A percentile compares a stretch with the other conserved stretches of the same genome.
These are phyloP conservation scores for Pichiaceae sp. DNA, from an alignment of 1,139 yeast genomes.

Conservation along the genomic window DNA sequence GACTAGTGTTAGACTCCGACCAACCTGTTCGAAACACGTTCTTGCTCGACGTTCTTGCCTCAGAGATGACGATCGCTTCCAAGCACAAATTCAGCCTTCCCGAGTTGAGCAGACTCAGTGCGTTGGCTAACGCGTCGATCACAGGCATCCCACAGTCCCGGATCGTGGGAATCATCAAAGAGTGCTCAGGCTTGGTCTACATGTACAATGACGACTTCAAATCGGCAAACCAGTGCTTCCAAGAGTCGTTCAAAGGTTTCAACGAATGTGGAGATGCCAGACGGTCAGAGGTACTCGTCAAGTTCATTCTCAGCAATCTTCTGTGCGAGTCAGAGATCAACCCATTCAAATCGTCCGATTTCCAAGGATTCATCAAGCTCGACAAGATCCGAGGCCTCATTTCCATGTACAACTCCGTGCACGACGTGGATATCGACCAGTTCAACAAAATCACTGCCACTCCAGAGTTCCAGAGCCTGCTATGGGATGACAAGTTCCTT, in stretches of 20 bases:
- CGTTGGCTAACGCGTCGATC: conserved; percentile 12
- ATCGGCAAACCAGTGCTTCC: conserved; percentile 55
- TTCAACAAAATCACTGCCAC: conserved; percentile 27
- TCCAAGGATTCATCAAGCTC: conserved; percentile 27
- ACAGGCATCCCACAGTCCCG: conserved; percentile 72
- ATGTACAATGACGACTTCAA: conserved; percentile 56
- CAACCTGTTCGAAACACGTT: conserved; percentile 39
- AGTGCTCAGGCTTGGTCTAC: conserved; percentile 66
- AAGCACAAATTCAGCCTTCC: conserved; percentile 8
- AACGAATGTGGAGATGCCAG: conserved; percentile 73
- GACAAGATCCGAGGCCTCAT: conserved; percentile 12
- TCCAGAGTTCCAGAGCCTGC: conserved; percentile 17
- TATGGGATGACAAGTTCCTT: conserved; percentile 25
- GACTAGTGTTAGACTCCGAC: conserved; percentile 26
- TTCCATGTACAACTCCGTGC: conserved; percentile 17
- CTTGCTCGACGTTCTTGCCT: conserved; percentile 56
- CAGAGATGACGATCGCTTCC: conserved; percentile 40
- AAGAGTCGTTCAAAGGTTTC: conserved; percentile 66
- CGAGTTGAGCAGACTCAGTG: conserved; percentile 15
- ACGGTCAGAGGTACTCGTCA: conserved; percentile 48
- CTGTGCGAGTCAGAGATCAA: conserved; percentile 53
- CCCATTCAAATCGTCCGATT: conserved; percentile 58
- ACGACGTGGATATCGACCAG: conserved; percentile 13
- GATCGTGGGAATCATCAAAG: conserved; percentile 61
- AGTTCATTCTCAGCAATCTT: conserved; percentile 55